These are phyloP conservation scores for Ilex asprella DNA, from an alignment of 257 asterid genomes.

Conservation along the genomic window DNA sequence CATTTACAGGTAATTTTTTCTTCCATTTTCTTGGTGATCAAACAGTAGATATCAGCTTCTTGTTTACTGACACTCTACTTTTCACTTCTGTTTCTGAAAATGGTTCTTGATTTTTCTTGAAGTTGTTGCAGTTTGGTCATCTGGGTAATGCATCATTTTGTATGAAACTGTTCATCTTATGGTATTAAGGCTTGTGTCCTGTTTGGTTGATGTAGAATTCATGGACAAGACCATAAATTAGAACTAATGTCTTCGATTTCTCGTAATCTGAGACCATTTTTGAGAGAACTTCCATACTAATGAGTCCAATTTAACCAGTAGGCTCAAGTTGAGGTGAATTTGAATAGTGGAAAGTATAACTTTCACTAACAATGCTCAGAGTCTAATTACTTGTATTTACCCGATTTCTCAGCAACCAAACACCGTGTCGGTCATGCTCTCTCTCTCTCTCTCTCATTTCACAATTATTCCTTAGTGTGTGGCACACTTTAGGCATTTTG, in stretches of 20 bases:
- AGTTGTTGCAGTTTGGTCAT: neutral
- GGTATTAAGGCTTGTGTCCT: neutral
- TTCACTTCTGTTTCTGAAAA: neutral
- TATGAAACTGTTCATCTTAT: neutral
- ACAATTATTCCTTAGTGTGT: neutral
- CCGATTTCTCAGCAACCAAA: neutral
- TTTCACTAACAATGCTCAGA: no score
- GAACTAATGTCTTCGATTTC: neutral
- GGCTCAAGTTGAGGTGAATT: neutral
- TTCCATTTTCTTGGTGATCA: neutral
- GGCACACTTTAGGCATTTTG: neutral
- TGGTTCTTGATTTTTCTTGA: neutral
- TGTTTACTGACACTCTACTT: neutral
- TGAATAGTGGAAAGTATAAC: no score
- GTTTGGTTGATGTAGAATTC: neutral
- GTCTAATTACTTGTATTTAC: neutral
- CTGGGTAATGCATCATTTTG: neutral
- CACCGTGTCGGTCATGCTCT: neutral
- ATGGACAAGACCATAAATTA: no score
- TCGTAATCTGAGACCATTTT: neutral
- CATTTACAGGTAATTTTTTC: neutral
- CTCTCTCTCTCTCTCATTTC: neutral
- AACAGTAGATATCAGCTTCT: neutral
- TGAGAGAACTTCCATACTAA: neutral
- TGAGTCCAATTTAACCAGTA: neutral